Evolutionary conservation across 371 early-diverging fungal genomes (phyloP).

Genomic region (Choanephora cucurbitarum): DNA sequence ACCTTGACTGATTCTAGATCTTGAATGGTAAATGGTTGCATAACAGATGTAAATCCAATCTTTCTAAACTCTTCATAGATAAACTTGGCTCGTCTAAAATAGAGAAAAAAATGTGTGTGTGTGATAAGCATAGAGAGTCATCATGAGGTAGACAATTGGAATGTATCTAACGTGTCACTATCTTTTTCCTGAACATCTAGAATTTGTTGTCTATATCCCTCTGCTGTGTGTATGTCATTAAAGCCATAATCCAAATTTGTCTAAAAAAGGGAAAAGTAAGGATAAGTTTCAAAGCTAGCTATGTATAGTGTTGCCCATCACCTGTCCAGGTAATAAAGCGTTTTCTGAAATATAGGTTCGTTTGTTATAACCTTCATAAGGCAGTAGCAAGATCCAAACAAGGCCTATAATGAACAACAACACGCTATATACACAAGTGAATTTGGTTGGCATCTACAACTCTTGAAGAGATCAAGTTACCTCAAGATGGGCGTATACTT

Average conservation of each 20-base stretch:
- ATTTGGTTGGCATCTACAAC: background rate
- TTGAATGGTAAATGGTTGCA: constrained; percentile 53
- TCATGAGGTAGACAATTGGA: no score
- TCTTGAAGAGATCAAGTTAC: constrained; percentile 7
- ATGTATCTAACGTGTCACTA: constrained; percentile 26
- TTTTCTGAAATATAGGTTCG: constrained; percentile 78
- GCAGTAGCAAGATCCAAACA: constrained; percentile 52
- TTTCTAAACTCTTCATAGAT: constrained; percentile 52
- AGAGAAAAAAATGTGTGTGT: no score
- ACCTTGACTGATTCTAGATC: constrained; percentile 20
- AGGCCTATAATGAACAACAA: constrained; percentile 53
- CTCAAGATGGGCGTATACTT: constrained; percentile 25
- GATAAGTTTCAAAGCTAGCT: background rate
- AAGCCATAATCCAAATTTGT: constrained; percentile 57
- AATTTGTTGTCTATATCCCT: constrained; percentile 46
- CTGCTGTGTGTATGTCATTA: constrained; percentile 52
- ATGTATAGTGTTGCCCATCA: constrained; percentile 24
- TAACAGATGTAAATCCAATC: constrained; percentile 61
- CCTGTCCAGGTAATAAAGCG: constrained; percentile 79
- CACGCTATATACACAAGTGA: constrained; percentile 28
- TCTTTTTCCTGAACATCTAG: constrained; percentile 23
- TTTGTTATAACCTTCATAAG: constrained; percentile 57
- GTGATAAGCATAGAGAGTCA: no score
- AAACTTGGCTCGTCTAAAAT: constrained; percentile 60
- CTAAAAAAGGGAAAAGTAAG: constrained; percentile 36